Percentiles rank a stretch among this genome's conserved stretches.
Conservation (phyloP, 2,329 filamentous ascomycete species). For the Fusarium devonianum region DNA sequence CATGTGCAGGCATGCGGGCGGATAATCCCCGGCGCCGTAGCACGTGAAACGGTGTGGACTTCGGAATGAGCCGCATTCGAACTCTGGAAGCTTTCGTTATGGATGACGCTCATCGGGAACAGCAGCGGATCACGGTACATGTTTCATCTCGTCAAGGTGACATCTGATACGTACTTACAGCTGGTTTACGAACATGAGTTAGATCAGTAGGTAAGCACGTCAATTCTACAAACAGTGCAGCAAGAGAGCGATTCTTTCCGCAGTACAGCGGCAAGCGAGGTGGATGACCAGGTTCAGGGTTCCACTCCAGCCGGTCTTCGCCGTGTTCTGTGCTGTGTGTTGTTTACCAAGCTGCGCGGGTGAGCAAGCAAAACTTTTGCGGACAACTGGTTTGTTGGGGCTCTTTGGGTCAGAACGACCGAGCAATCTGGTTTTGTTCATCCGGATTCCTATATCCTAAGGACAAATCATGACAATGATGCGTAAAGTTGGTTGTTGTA, state of each 20-base stretch:
- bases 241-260: slow-evolving; percentile 30
- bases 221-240: background rate
- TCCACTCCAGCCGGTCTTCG: slow-evolving; percentile 35
- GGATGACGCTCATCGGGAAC: slow-evolving; percentile 8
- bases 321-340: slow-evolving; percentile 26
- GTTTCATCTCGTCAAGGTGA: background rate
- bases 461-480: slow-evolving; percentile 22
- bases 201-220: background rate
- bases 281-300: slow-evolving; percentile 28
- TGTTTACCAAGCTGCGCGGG: slow-evolving; percentile 21
- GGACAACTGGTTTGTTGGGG: background rate
- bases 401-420: background rate
- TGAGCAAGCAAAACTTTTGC: slow-evolving; percentile 10
- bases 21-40: slow-evolving; percentile 24
- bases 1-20: slow-evolving; percentile 8
- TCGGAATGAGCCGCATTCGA: slow-evolving; percentile 3
- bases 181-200: too few species aligned
- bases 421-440: slow-evolving; percentile 1
- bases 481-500: slow-evolving; percentile 32
- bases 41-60: slow-evolving; percentile 20
- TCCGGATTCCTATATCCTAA: slow-evolving; percentile 5
- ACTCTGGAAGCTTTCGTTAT: background rate
- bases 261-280: slow-evolving; percentile 23
- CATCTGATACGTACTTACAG: too few species aligned
- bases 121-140: slow-evolving; percentile 12